These are phyloP conservation scores for Buddleja alternifolia DNA, from an alignment of 257 asterid genomes.

Conservation along the genomic window DNA sequence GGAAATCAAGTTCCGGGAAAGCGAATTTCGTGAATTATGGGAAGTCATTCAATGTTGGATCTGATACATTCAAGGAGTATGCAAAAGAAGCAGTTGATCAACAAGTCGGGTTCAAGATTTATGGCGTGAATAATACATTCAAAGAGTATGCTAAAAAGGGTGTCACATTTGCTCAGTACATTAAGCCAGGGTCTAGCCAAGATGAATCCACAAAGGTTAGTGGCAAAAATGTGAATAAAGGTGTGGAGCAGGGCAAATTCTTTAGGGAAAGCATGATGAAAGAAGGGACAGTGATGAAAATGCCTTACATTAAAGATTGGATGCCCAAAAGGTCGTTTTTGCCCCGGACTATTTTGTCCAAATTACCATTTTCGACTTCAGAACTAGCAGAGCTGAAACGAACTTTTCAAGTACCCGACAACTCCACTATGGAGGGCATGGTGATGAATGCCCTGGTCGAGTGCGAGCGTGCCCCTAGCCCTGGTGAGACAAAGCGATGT, in stretches of 20 bases:
- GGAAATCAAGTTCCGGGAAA: slow-evolving; percentile 49
- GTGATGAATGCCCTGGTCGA: slow-evolving; percentile 50
- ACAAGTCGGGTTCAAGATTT: slow-evolving; percentile 57
- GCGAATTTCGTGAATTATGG: slow-evolving; percentile 70
- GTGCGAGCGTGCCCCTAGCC: slow-evolving; percentile 69
- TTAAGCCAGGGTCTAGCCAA: slow-evolving; percentile 30
- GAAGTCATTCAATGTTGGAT: slow-evolving; percentile 67
- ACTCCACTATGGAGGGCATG: slow-evolving; percentile 54
- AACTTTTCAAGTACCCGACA: slow-evolving; percentile 39
- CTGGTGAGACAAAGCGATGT: slow-evolving; percentile 68
- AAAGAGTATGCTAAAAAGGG: slow-evolving; percentile 74
- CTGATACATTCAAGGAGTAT: slow-evolving; percentile 71
- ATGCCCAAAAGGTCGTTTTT: slow-evolving; percentile 88
- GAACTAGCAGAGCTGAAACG: slow-evolving; percentile 40
- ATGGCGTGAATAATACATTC: slow-evolving; percentile 69
- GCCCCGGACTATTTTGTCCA: slow-evolving; percentile 61
- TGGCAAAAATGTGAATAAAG: slow-evolving; percentile 37
- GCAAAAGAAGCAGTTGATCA: slow-evolving; percentile 60
- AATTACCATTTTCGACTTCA: slow-evolving; percentile 50
- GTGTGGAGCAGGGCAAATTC: slow-evolving; percentile 76
- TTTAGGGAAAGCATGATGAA: slow-evolving; percentile 67
- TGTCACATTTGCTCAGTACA: slow-evolving; percentile 69
- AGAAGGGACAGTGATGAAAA: slow-evolving; percentile 58
- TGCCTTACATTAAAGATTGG: slow-evolving; percentile 77
- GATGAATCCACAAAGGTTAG: slow-evolving; percentile 4